Evolutionary conservation across 1,284 basidiomycete species (phyloP).

Genomic region (Marasmius sp.): DNA sequence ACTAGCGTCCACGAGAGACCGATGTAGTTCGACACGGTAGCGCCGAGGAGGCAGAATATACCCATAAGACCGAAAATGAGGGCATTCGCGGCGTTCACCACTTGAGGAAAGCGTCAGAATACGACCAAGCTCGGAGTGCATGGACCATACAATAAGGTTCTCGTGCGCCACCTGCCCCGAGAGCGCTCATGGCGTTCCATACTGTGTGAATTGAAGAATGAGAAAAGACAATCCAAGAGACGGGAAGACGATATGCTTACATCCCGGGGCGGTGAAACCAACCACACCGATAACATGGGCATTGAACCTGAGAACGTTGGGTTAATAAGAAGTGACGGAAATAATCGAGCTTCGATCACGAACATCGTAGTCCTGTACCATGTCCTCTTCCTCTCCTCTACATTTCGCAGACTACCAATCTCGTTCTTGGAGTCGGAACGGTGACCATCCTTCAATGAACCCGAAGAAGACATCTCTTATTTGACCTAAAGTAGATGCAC

Average conservation of each 20-base stretch:
- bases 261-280: conserved; percentile 11
- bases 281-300: conserved; percentile 12
- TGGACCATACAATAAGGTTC: not conserved
- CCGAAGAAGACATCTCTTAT: not conserved
- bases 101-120: not conserved
- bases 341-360: not conserved
- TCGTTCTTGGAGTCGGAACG: not conserved
- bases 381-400: conserved; percentile 6
- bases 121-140: not conserved
- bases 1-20: not conserved
- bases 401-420: not conserved
- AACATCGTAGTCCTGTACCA: conserved; percentile 12
- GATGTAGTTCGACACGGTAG: not conserved
- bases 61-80: not conserved
- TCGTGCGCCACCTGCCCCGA: not conserved
- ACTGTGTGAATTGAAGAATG: not conserved
- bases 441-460: not conserved
- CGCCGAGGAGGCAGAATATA: not conserved
- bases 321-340: not conserved
- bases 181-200: not conserved
- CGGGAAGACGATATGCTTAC: not conserved
- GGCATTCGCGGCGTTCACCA: not conserved
- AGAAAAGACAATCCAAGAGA: not conserved
- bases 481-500: not conserved
- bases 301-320: conserved; percentile 3